Conservation (phyloP, 441 rosid species). For the Capsella rubella region DNA sequence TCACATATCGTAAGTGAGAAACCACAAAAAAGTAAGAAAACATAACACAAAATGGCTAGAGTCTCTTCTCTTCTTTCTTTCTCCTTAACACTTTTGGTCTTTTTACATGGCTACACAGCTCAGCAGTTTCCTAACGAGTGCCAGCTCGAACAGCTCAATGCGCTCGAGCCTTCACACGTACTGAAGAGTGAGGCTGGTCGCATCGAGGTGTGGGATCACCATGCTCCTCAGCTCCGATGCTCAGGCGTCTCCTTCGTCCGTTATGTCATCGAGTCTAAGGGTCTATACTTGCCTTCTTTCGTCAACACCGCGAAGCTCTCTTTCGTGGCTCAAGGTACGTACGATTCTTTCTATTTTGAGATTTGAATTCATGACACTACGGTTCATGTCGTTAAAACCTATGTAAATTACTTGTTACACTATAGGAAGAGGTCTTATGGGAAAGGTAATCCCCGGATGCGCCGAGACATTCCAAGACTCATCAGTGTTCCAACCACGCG, state of each 20-base stretch:
- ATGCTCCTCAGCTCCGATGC: constrained; percentile 50
- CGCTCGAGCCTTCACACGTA: constrained; percentile 60
- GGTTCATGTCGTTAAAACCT: background rate
- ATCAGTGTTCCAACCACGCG: constrained; percentile 30
- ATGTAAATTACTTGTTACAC: no score
- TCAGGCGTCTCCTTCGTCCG: constrained; percentile 53
- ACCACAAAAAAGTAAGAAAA: constrained; percentile 30
- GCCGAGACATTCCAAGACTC: constrained; percentile 82
- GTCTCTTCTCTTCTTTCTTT: constrained; percentile 49
- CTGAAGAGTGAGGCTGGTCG: constrained; percentile 55
- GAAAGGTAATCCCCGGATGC: constrained; percentile 63
- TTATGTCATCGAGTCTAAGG: constrained; percentile 45
- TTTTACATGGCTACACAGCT: constrained; percentile 56
- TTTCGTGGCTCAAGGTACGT: constrained; percentile 56
- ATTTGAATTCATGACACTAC: background rate
- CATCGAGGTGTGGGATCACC: constrained; percentile 55
- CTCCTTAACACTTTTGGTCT: constrained; percentile 50
- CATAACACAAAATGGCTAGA: constrained; percentile 43
- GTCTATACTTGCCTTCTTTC: constrained; percentile 58
- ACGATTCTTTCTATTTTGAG: background rate
- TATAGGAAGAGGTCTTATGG: constrained; percentile 59
- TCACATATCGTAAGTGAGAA: constrained; percentile 17
- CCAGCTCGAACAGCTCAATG: constrained; percentile 57
- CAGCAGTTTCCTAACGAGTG: constrained; percentile 55
- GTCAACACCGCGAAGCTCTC: constrained; percentile 48